Percentiles rank a stretch among this genome's conserved stretches.
Conservation (phyloP, 148 eudicot species). For the Amaranthus palmeri region DNA sequence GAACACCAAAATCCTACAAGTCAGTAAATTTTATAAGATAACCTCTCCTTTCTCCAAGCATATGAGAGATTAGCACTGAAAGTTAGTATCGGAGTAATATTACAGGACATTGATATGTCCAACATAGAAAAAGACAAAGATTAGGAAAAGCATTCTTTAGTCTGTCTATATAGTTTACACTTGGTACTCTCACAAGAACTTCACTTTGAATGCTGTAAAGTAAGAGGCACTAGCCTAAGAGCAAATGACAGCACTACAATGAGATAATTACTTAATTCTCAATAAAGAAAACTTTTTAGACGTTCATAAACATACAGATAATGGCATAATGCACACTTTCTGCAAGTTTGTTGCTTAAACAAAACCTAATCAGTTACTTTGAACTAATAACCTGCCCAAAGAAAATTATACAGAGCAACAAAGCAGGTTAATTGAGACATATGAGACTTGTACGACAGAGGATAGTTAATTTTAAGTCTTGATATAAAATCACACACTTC, state of each 20-base stretch:
- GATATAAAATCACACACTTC: not conserved
- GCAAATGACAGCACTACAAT: slow-evolving; percentile 10
- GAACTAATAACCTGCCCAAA: not conserved
- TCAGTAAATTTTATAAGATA: slow-evolving; percentile 7
- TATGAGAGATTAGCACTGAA: slow-evolving; percentile 9
- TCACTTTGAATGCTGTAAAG: slow-evolving; percentile 8
- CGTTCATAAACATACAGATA: not conserved
- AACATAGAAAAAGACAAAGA: slow-evolving; percentile 14
- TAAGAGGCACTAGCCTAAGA: slow-evolving; percentile 18
- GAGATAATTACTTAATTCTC: not conserved
- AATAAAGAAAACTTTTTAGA: not conserved
- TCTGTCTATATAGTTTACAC: slow-evolving; percentile 17
- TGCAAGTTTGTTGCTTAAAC: not conserved
- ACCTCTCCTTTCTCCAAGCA: slow-evolving; percentile 13
- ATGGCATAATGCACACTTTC: not conserved
- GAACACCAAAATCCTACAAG: slow-evolving; percentile 10
- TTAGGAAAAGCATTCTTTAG: slow-evolving; percentile 20
- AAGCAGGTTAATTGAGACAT: not conserved
- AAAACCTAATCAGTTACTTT: slow-evolving; percentile 4
- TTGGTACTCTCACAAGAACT: slow-evolving; percentile 9
- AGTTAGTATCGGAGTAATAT: slow-evolving; percentile 18
- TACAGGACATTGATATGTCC: slow-evolving; percentile 20
- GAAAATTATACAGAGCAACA: not conserved
- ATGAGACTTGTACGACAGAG: not conserved
- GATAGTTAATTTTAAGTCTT: not conserved